Conservation (phyloP, 2,329 filamentous ascomycete species). For the Aspergillus latus region DNA sequence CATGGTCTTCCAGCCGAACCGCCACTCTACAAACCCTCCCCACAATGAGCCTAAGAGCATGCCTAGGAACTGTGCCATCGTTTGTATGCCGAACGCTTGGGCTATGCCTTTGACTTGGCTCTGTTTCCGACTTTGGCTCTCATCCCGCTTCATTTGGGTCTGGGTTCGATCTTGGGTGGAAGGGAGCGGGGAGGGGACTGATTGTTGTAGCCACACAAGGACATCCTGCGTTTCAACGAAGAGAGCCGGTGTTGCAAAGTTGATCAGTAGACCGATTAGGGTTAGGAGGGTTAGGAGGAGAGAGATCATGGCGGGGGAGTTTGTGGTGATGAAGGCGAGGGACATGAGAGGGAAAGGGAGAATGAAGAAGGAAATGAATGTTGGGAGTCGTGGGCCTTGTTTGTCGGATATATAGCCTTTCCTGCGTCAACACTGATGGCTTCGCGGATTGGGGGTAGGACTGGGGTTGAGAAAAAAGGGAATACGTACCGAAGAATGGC, state of each 20-base stretch:
- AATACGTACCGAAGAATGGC: constrained; percentile 51
- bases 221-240: constrained; percentile 68
- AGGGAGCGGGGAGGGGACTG: neutral
- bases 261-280: constrained; percentile 59
- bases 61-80: constrained; percentile 62
- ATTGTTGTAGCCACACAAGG: constrained; percentile 52
- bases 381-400: constrained; percentile 63
- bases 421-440: constrained; percentile 8
- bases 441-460: neutral
- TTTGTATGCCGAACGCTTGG: constrained; percentile 65
- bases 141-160: neutral
- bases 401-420: constrained; percentile 53
- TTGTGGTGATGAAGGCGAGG: constrained; percentile 61
- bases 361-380: constrained; percentile 55
- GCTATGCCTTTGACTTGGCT: constrained; percentile 52
- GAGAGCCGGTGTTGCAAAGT: constrained; percentile 61
- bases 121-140: neutral
- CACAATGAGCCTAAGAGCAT: constrained; percentile 61
- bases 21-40: constrained; percentile 46
- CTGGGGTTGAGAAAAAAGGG: neutral
- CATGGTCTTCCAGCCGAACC: constrained; percentile 35
- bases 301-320: constrained; percentile 61
- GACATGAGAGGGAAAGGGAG: constrained; percentile 63
- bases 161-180: neutral
- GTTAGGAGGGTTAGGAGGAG: constrained; percentile 64